Percentiles rank a stretch among this genome's conserved stretches.
Evolutionary conservation across 495 filamentous ascomycete genomes (phyloP).

Genomic region (Xylaria palmicola): DNA sequence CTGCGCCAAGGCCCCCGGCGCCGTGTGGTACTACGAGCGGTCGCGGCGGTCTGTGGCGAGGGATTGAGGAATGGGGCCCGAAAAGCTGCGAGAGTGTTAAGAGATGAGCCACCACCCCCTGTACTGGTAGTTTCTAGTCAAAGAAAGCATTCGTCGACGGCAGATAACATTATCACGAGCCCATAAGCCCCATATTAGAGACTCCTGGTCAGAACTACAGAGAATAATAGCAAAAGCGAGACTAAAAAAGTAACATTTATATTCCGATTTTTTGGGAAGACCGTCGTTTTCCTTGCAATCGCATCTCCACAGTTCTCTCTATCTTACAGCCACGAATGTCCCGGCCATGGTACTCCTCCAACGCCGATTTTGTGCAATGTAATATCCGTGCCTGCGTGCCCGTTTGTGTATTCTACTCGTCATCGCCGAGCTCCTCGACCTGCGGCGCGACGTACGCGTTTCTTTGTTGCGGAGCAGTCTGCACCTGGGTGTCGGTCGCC

Average conservation of each 20-base stretch:
- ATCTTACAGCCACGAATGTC: neutral
- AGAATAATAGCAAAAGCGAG: too few relatives aligned
- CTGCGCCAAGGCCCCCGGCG: conserved; percentile 43
- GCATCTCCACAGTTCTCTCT: neutral
- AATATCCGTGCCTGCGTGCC: neutral
- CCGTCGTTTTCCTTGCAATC: neutral
- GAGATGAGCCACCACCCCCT: too few relatives aligned
- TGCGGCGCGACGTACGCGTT: conserved; percentile 52
- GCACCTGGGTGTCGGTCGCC: conserved; percentile 50
- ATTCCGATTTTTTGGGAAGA: neutral
- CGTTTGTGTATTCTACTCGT: conserved; percentile 38
- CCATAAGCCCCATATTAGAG: too few relatives aligned
- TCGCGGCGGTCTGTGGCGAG: conserved; percentile 17
- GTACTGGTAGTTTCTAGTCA: too few relatives aligned
- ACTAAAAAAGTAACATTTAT: too few relatives aligned
- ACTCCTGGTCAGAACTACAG: too few relatives aligned
- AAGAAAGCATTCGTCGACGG: too few relatives aligned
- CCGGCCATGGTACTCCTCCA: neutral
- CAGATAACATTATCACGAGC: too few relatives aligned
- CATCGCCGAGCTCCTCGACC: conserved; percentile 68
- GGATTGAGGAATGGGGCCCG: too few relatives aligned
- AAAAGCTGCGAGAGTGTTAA: too few relatives aligned
- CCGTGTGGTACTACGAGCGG: conserved; percentile 45
- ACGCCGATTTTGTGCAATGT: conserved; percentile 16
- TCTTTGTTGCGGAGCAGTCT: conserved; percentile 46